Evolutionary conservation across 768 basidiomycete genomes (phyloP).

Genomic region (Cubamyces sp.): DNA sequence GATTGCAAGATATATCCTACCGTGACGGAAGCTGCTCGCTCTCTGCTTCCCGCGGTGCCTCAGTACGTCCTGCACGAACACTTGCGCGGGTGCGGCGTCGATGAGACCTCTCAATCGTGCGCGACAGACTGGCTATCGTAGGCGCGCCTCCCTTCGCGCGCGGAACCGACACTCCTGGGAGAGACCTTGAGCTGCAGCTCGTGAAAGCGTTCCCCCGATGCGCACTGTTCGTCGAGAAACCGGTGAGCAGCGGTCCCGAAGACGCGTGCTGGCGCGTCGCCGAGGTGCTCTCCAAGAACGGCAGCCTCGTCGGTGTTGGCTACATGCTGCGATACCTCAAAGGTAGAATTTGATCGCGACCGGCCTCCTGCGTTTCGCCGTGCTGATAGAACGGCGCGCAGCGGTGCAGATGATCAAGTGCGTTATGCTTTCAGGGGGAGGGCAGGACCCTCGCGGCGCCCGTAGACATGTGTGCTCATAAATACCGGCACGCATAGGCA

Average conservation of each 20-base stretch:
- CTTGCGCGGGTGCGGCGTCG: not conserved
- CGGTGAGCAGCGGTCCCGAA: slow-evolving; percentile 39
- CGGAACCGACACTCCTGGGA: slow-evolving; percentile 43
- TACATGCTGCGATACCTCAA: slow-evolving; percentile 50
- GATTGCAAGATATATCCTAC: slow-evolving; percentile 18
- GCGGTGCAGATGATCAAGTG: slow-evolving; percentile 53
- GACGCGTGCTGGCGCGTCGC: slow-evolving; percentile 29
- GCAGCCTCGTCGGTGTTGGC: slow-evolving; percentile 29
- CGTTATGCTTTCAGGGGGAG: not conserved
- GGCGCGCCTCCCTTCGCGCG: slow-evolving; percentile 47
- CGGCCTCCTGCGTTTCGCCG: not conserved
- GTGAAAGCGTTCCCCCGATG: slow-evolving; percentile 45
- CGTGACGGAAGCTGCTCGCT: slow-evolving; percentile 12
- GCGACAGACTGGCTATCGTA: slow-evolving; percentile 43
- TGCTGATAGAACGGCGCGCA: slow-evolving; percentile 2
- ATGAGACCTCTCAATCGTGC: not conserved
- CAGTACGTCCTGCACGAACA: slow-evolving; percentile 7
- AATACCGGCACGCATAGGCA: slow-evolving; percentile 3
- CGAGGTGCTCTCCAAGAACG: slow-evolving; percentile 4
- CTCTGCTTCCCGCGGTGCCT: slow-evolving; percentile 4
- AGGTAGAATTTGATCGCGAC: slow-evolving; percentile 11
- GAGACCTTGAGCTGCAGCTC: slow-evolving; percentile 48
- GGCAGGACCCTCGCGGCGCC: not conserved
- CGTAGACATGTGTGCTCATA: not conserved
- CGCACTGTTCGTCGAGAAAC: slow-evolving; percentile 52